Base-by-base conservation (phyloP, 2,329 filamentous ascomycete genomes). In the Beauveria brongniartii region DNA sequence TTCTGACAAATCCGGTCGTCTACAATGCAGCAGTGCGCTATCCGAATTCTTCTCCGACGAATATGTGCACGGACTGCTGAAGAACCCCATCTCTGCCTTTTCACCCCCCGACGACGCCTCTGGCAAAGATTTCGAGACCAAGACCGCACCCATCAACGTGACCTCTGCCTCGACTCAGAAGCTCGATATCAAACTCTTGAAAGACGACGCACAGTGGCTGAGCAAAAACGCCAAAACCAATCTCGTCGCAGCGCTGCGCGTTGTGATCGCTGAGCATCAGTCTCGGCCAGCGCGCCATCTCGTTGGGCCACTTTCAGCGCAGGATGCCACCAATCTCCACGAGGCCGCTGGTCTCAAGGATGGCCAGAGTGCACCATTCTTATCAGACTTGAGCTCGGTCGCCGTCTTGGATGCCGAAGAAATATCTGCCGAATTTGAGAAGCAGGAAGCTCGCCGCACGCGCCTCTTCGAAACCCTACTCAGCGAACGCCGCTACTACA, bases 251-350 rank as follows among this genome's bases (percentile, higher is more conserved):
- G 92, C 93, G 28, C 78, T 99, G 68, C 85, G 94, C 63, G 80
- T 96, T 48, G 87, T 87, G 3, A 78, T 95, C 7, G 76, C 94
- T 51, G 94, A 97, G 79, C 90, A 89, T 80, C 93, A 97, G 74
- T 84, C 83, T 65, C 85, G 91, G 41, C 79, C 91, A n/a, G 80
- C 84, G n/a, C 80, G 81, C 51, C 87, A 92, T 67, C 81, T 97
- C 1, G 79, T 86, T 47, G 83, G 82, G 16, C 84, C 86, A 1
- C 84, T 93, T 61, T 91, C 90, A 0, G 86, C 87, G 52, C 90
- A 94, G 67, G 91, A 95, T 77, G 79, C 86, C 18, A 81, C 86
- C 61, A 92, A 90, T 68, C 76, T 95, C 51, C 86, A 89, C 68
- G 88, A 89, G 67, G 89, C 89, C 18, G 83, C 88, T 14, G 88